Evolutionary conservation across 768 basidiomycete species (phyloP), one percentile per base, ranked within the genome.

Genomic region (Russula griseocarnosa): DNA sequence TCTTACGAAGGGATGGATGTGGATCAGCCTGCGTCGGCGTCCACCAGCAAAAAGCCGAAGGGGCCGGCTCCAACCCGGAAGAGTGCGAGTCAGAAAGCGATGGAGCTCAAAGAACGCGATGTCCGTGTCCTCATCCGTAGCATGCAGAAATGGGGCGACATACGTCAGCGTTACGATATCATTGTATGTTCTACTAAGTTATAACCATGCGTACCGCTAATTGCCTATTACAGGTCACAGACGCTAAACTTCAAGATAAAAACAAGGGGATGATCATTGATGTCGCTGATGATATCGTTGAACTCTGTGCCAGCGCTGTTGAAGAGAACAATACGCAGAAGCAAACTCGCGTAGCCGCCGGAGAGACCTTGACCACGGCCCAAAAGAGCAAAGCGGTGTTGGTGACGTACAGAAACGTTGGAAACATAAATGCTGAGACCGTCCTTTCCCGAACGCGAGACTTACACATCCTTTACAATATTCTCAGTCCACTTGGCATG

Each of bases 371-470:
- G 73, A 90, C 89, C 20, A 92, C 93, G 68, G 91, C 92, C 5
- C 90, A 95, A 77, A 95, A 96, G 77, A 94, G 94, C 81, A 98
- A 98, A 74, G 97, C 97, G 0, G 92, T 98, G 50, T 82, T 99
- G 47, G 90, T 98, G 69, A 86, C 87, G 24, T 97, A 87, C 79
- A 85, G 90, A 66, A 88, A 87, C 55, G 93, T 98, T 58, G 82
- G 87, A 67, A 94, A 92, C 71, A 92, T 99, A 80, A 99, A 99
- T 73, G 97, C 97, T 14, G 97, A 98, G 75, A 98, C 97, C 0
- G 90, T 98, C 55, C 83, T 97, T 59, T 92, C 92, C 28, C 86
- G 97, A 36, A 79, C 89, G 72, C 87, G 89, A 42, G 94, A 97
- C 74, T 86, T 99, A 58, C 86, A 87, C 66, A 90, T 96, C 55